These are phyloP conservation scores for Alternaria tenuissima DNA, from an alignment of 2,329 filamentous ascomycete genomes.

Conservation along the genomic window DNA sequence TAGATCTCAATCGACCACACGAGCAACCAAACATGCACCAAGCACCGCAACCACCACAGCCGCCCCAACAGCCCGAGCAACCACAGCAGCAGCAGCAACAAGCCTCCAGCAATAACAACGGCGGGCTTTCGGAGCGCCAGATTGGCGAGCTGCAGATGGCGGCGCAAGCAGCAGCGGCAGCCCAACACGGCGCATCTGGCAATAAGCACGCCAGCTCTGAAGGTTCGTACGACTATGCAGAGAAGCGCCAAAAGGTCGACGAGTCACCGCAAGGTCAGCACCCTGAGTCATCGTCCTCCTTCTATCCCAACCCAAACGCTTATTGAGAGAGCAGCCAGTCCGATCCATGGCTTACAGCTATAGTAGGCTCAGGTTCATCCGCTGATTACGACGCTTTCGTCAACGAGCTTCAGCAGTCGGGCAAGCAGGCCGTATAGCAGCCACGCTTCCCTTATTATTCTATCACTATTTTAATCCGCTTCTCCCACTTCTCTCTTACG, in stretches of 20 bases:
- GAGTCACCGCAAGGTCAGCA: conserved; percentile 48
- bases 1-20: conserved; percentile 71
- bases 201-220: conserved; percentile 47
- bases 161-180: conserved; percentile 46
- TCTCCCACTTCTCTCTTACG: conserved; percentile 14
- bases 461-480: conserved; percentile 1
- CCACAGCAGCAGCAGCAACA: conserved; percentile 35
- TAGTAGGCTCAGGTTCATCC: conserved; percentile 26
- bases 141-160: conserved; percentile 48
- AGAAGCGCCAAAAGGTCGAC: conserved; percentile 48
- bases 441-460: conserved; percentile 1
- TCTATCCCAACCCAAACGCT: conserved; percentile 40
- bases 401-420: conserved; percentile 29
- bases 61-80: conserved; percentile 31
- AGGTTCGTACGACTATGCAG: conserved; percentile 44
- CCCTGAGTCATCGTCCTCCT: conserved; percentile 25
- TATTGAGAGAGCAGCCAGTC: conserved; percentile 43
- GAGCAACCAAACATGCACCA: conserved; percentile 39
- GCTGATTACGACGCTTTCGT: conserved; percentile 31
- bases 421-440: conserved; percentile 22
- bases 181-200: conserved; percentile 42
- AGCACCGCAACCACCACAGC: conserved; percentile 23
- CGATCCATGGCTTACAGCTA: conserved; percentile 33
- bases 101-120: conserved; percentile 39
- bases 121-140: conserved; percentile 48